Conservation (phyloP, 768 basidiomycete genomes). For the Auricularia heimuer region DNA sequence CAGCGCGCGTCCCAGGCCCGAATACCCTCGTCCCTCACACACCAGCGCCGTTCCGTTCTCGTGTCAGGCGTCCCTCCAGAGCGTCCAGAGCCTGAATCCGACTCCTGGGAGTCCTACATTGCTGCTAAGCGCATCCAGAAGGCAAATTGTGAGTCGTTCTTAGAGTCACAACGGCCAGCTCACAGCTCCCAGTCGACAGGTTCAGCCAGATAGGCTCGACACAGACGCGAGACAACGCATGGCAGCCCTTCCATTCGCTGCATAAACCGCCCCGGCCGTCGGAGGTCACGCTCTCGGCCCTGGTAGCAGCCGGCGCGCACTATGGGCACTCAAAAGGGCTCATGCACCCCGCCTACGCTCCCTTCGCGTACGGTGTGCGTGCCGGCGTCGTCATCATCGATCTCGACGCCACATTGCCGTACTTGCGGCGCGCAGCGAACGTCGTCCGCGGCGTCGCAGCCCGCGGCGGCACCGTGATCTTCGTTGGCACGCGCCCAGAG, state of each 20-base stretch:
- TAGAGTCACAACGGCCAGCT: no score
- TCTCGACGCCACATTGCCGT: slow-evolving; percentile 85
- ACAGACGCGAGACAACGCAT: slow-evolving; percentile 55
- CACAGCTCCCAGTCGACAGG: slow-evolving; percentile 38
- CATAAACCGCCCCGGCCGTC: slow-evolving; percentile 49
- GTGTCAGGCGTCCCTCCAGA: no score
- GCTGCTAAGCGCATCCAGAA: not conserved
- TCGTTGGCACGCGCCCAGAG: slow-evolving; percentile 82
- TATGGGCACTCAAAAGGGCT: slow-evolving; percentile 79
- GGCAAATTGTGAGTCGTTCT: slow-evolving; percentile 14
- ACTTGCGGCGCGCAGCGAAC: slow-evolving; percentile 82
- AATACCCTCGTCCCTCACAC: no score
- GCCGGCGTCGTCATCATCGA: slow-evolving; percentile 89
- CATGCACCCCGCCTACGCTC: slow-evolving; percentile 82
- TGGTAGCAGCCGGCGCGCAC: slow-evolving; percentile 89
- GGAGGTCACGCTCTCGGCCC: slow-evolving; percentile 73
- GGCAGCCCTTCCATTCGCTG: slow-evolving; percentile 61
- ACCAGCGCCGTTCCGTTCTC: no score
- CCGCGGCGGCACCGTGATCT: slow-evolving; percentile 75
- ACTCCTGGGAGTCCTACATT: slow-evolving; percentile 55
- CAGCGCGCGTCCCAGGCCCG: no score
- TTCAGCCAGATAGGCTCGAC: slow-evolving; percentile 71
- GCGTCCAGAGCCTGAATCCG: not conserved
- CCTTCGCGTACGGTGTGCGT: slow-evolving; percentile 88
- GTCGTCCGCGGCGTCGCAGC: slow-evolving; percentile 75